These are phyloP conservation scores for Globisporangium parvum DNA, from an alignment of 352 stramenopile species.

Conservation along the genomic window DNA sequence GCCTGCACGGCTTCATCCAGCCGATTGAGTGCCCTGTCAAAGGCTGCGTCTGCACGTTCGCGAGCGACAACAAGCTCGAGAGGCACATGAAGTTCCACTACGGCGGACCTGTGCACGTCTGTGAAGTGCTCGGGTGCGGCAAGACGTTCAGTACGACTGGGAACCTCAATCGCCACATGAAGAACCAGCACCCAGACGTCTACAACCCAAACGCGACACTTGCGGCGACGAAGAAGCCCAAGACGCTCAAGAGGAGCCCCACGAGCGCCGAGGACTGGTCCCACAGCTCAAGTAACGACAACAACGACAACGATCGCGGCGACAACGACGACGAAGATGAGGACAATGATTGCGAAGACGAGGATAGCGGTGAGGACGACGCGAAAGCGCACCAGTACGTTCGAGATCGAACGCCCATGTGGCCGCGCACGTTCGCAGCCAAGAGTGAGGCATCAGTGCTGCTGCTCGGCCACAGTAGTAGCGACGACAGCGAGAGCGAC, in stretches of 20 bases:
- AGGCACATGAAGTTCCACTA: slow-evolving; percentile 50
- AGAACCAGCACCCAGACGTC: slow-evolving; percentile 5
- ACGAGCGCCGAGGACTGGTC: slow-evolving; percentile 12
- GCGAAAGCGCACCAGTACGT: neutral
- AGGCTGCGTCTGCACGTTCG: slow-evolving; percentile 32
- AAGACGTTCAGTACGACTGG: slow-evolving; percentile 49
- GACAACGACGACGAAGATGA: slow-evolving; percentile 1
- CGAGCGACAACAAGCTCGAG: slow-evolving; percentile 36
- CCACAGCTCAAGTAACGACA: slow-evolving; percentile 3
- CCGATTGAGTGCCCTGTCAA: slow-evolving; percentile 28
- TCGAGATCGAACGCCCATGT: neutral
- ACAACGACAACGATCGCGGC: slow-evolving; percentile 1
- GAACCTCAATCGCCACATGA: slow-evolving; percentile 39
- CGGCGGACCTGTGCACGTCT: slow-evolving; percentile 33
- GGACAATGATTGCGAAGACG: neutral
- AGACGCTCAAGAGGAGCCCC: slow-evolving; percentile 6
- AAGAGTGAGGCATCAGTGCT: neutral
- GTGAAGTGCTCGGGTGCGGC: slow-evolving; percentile 26
- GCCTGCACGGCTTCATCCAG: slow-evolving; percentile 37
- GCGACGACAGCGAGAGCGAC: neutral
- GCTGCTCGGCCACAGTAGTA: neutral
- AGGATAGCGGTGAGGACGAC: neutral
- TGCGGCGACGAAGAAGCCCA: neutral
- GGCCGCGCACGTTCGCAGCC: neutral
- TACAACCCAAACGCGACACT: slow-evolving; percentile 9